Conservation (phyloP, 2,329 filamentous ascomycete species). For the Lachnellula cervina region DNA sequence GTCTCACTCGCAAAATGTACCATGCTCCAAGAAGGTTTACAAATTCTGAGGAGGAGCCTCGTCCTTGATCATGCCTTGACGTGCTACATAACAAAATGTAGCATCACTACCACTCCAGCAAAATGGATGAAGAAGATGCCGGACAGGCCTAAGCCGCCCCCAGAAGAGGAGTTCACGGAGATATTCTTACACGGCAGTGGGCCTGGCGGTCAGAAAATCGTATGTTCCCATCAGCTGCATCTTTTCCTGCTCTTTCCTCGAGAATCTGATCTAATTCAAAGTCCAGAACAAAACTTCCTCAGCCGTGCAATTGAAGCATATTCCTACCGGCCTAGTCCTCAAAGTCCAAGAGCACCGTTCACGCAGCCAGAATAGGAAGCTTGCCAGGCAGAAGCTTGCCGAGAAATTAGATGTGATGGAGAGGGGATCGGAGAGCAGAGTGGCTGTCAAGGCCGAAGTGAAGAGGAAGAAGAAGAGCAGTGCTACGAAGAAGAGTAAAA, state of each 20-base stretch:
- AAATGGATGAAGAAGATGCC: slow-evolving; percentile 58
- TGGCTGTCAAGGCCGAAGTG: slow-evolving; percentile 56
- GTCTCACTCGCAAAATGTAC: slow-evolving; percentile 20
- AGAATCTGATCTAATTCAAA: slow-evolving; percentile 1
- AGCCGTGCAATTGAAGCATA: slow-evolving; percentile 86
- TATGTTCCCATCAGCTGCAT: slow-evolving; percentile 35
- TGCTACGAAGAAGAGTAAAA: slow-evolving; percentile 71
- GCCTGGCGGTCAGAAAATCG: slow-evolving; percentile 93
- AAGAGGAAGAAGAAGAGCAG: slow-evolving; percentile 69
- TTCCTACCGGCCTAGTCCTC: slow-evolving; percentile 85
- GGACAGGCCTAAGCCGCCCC: slow-evolving; percentile 57
- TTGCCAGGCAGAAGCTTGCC: slow-evolving; percentile 66
- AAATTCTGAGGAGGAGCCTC: slow-evolving; percentile 5
- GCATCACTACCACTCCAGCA: slow-evolving; percentile 15
- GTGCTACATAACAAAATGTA: slow-evolving; percentile 3
- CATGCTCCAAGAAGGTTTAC: slow-evolving; percentile 21
- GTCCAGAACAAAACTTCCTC: slow-evolving; percentile 88
- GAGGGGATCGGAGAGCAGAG: slow-evolving; percentile 66
- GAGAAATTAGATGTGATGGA: slow-evolving; percentile 58
- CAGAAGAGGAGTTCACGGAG: slow-evolving; percentile 76
- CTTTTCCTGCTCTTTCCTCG: not conserved
- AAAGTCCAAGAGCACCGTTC: slow-evolving; percentile 92
- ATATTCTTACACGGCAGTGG: slow-evolving; percentile 86
- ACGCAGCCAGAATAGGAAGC: slow-evolving; percentile 78
- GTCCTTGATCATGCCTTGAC: slow-evolving; percentile 11